A percentile compares a stretch with the other conserved stretches of the same genome.
These are phyloP conservation scores for Coemansia sp. DNA, from an alignment of 192 early-diverging fungal species.

Conservation along the genomic window DNA sequence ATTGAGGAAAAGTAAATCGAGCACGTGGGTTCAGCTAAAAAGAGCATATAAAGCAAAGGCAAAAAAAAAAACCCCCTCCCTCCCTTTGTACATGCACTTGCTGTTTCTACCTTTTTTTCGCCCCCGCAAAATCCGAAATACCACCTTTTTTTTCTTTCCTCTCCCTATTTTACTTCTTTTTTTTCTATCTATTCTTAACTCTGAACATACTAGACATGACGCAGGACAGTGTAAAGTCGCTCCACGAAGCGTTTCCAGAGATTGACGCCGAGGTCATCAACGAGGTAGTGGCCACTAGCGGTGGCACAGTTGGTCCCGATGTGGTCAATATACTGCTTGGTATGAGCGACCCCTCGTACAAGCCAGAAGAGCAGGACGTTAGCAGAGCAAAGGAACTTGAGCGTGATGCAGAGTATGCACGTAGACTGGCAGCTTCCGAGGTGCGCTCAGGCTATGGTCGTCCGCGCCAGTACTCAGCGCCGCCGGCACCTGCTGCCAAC, in stretches of 20 bases:
- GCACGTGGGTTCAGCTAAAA: too few species aligned
- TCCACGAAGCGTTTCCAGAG: constrained; percentile 39
- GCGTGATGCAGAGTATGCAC: constrained; percentile 25
- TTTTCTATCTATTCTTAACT: neutral
- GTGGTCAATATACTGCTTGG: constrained; percentile 20
- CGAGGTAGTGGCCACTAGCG: constrained; percentile 19
- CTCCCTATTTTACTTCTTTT: neutral
- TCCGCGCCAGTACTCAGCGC: neutral
- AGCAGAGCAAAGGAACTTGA: constrained; percentile 11
- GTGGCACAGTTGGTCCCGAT: constrained; percentile 15
- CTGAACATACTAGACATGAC: constrained; percentile 8
- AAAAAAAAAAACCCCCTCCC: neutral
- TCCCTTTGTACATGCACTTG: neutral
- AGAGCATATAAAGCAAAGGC: too few species aligned
- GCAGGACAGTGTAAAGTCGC: constrained; percentile 22
- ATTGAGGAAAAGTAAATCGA: too few species aligned
- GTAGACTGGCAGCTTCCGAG: constrained; percentile 27
- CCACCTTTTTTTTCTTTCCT: constrained; percentile 6
- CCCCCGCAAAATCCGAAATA: neutral
- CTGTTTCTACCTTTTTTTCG: neutral
- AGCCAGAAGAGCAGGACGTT: constrained; percentile 23
- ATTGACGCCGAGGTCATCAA: constrained; percentile 38
- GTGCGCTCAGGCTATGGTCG: neutral
- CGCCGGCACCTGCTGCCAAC: neutral
- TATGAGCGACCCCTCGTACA: constrained; percentile 41